These are phyloP conservation scores for Lantana camara DNA, from an alignment of 257 asterid species.

Conservation along the genomic window DNA sequence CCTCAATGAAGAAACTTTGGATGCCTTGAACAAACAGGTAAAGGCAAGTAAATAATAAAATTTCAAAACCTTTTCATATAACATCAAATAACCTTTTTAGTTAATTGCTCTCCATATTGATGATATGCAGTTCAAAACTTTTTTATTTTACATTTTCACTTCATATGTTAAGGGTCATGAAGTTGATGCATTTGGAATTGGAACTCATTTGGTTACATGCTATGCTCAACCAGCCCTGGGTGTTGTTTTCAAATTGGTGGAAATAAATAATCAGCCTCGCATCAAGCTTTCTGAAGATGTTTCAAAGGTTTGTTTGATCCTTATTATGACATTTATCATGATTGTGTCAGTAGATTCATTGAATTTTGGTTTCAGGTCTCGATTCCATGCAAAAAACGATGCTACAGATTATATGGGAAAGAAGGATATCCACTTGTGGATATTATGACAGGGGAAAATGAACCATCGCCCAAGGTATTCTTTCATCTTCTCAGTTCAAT, in stretches of 20 bases:
- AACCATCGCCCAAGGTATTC: slow-evolving; percentile 89
- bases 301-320: slow-evolving; percentile 66
- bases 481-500: slow-evolving; percentile 1
- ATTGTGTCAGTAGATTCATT: slow-evolving; percentile 13
- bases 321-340: slow-evolving; percentile 10
- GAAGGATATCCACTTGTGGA: slow-evolving; percentile 96
- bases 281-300: slow-evolving; percentile 99
- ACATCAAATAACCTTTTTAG: slow-evolving; percentile 1
- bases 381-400: slow-evolving; percentile 95
- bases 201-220: slow-evolving; percentile 97
- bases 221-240: slow-evolving; percentile 98
- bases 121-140: slow-evolving; percentile 18
- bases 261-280: slow-evolving; percentile 94
- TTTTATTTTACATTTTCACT: slow-evolving; percentile 16
- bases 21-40: slow-evolving; percentile 97
- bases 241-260: slow-evolving; percentile 92
- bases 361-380: slow-evolving; percentile 65
- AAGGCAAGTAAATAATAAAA: slow-evolving; percentile 9
- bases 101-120: not conserved
- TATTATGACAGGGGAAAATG: slow-evolving; percentile 88
- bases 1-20: slow-evolving; percentile 95
- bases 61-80: not conserved
- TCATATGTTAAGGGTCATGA: slow-evolving; percentile 79
- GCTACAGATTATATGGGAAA: slow-evolving; percentile 88
- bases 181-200: slow-evolving; percentile 93